phyloP scores from a whole-genome alignment of 495 filamentous ascomycete species.

The Aspergillus baeticus region DNA sequence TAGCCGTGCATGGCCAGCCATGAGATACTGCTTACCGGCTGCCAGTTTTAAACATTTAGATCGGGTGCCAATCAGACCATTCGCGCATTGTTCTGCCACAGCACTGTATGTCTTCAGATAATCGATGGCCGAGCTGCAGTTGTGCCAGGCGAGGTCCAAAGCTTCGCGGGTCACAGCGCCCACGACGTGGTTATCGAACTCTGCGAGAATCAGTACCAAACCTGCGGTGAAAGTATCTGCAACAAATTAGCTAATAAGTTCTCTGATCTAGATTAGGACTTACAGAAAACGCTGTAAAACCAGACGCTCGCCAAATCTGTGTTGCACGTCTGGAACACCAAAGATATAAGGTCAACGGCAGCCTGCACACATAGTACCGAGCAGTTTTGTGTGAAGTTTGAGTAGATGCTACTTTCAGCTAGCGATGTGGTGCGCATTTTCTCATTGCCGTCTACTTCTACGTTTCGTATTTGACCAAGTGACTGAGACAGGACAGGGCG shows the following conservation, averaged over 20 bases:
- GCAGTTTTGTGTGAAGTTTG: background rate
- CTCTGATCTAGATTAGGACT: background rate
- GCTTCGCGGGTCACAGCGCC: background rate
- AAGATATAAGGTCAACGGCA: conserved; percentile 8
- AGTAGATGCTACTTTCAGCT: too few species aligned
- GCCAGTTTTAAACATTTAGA: background rate
- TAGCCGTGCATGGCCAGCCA: background rate
- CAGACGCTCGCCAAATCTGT: conserved; percentile 12
- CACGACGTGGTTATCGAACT: background rate
- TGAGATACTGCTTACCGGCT: background rate
- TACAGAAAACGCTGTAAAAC: conserved; percentile 23
- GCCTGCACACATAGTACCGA: conserved; percentile 2
- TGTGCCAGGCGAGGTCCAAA: background rate
- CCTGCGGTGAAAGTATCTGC: conserved; percentile 19
- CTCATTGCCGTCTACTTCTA: too few species aligned
- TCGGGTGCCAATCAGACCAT: background rate
- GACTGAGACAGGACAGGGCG: conserved; percentile 12
- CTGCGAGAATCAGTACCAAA: conserved; percentile 1
- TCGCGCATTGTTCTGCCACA: background rate
- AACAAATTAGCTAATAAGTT: background rate
- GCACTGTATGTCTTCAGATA: background rate
- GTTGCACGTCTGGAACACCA: conserved; percentile 10
- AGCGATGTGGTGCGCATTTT: too few species aligned
- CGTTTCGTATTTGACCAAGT: background rate
- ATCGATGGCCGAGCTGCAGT: background rate